These are phyloP conservation scores for Coemansia sp. DNA, from an alignment of 371 early-diverging fungal genomes.

Conservation along the genomic window DNA sequence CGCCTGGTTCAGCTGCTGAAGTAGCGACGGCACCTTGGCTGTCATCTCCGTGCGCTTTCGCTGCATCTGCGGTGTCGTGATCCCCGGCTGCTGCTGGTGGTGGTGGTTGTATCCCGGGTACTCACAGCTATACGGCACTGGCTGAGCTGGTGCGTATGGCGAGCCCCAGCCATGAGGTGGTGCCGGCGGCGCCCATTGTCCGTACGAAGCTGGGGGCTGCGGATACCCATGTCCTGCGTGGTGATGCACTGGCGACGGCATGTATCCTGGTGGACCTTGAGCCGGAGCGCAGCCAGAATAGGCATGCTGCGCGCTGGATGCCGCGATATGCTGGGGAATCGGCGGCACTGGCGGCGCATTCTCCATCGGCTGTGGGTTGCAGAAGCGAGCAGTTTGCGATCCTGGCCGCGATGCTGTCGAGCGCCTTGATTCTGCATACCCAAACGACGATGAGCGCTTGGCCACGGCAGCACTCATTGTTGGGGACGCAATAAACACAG, in stretches of 20 bases:
- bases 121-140: neutral
- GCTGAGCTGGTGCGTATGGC: neutral
- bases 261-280: constrained; percentile 11
- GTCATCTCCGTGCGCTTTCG: constrained; percentile 36
- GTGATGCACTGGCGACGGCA: neutral
- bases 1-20: constrained; percentile 41
- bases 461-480: constrained; percentile 2
- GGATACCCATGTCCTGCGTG: neutral
- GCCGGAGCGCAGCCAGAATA: neutral
- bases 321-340: constrained; percentile 14
- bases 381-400: neutral
- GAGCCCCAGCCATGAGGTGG: neutral
- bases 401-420: neutral
- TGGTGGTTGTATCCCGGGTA: neutral
- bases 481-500: constrained; percentile 20
- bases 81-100: neutral
- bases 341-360: constrained; percentile 37
- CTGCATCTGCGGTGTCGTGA: constrained; percentile 14
- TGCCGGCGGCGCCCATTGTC: constrained; percentile 5
- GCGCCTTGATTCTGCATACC: constrained; percentile 4
- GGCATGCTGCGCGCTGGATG: neutral
- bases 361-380: neutral
- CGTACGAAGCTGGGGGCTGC: constrained; percentile 6
- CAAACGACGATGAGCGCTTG: constrained; percentile 23
- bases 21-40: constrained; percentile 30